These are phyloP conservation scores for Sphagnum tenellum DNA, from an alignment of 225 moss, liverwort and hornwort genomes.

Conservation along the genomic window DNA sequence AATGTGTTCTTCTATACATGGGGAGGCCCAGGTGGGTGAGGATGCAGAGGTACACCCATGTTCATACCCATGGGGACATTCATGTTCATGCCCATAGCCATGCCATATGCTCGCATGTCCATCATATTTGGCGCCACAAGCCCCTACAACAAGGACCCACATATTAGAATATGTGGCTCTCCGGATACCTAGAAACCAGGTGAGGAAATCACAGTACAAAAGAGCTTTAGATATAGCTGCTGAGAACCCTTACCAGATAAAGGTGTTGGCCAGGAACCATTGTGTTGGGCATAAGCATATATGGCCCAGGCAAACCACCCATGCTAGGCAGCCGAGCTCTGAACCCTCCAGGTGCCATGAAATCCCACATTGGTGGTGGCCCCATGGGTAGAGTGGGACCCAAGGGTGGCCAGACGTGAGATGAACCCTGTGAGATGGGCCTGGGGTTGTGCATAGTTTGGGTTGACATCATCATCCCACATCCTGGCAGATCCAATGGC, in stretches of 20 bases:
- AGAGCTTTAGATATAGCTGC: not conserved
- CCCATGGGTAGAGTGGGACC: slow-evolving; percentile 60
- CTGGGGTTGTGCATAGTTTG: slow-evolving; percentile 36
- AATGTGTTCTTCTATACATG: no score
- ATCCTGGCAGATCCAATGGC: slow-evolving; percentile 6
- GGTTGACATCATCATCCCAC: slow-evolving; percentile 1
- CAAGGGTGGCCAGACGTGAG: slow-evolving; percentile 47
- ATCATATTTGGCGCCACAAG: slow-evolving; percentile 49
- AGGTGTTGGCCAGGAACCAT: slow-evolving; percentile 30
- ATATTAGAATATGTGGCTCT: not conserved
- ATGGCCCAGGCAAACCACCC: slow-evolving; percentile 38
- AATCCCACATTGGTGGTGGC: slow-evolving; percentile 40
- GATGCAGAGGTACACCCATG: slow-evolving; percentile 46
- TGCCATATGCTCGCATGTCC: slow-evolving; percentile 59
- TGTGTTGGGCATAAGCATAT: slow-evolving; percentile 43
- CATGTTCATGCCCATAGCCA: slow-evolving; percentile 42
- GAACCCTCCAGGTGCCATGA: slow-evolving; percentile 42
- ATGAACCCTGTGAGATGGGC: not conserved
- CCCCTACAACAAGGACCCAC: slow-evolving; percentile 39
- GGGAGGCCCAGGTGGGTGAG: slow-evolving; percentile 47
- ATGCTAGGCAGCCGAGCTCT: slow-evolving; percentile 19
- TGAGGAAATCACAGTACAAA: not conserved
- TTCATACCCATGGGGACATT: slow-evolving; percentile 46
- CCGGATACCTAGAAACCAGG: not conserved
- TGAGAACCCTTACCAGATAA: slow-evolving; percentile 24